Evolutionary conservation across 306 rosid species (phyloP).

Genomic region (Sphenostylis stenocarpa): DNA sequence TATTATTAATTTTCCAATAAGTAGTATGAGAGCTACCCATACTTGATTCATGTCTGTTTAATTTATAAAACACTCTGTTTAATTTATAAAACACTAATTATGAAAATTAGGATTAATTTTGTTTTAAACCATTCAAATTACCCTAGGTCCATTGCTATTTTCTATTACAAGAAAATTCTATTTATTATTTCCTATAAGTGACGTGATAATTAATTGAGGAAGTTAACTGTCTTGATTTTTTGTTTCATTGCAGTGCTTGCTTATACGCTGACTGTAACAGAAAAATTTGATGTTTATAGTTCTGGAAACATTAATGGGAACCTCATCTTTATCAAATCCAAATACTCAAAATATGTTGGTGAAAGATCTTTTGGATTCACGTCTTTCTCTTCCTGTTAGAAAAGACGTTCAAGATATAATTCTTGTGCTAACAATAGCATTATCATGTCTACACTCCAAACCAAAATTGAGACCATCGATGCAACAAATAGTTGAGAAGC

Average conservation of each 20-base stretch:
- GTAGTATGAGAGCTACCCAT: too few relatives aligned
- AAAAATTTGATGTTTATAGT: conserved; percentile 15
- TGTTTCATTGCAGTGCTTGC: background rate
- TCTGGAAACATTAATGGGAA: conserved; percentile 9
- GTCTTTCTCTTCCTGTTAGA: background rate
- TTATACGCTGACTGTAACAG: background rate
- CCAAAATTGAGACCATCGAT: background rate
- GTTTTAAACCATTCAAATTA: too few relatives aligned
- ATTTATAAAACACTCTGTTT: too few relatives aligned
- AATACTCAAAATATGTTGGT: background rate
- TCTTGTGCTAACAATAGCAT: background rate
- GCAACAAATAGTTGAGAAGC: background rate
- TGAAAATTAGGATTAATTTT: too few relatives aligned
- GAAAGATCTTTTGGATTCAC: background rate
- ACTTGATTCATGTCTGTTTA: too few relatives aligned
- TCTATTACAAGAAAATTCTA: background rate
- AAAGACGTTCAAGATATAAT: background rate
- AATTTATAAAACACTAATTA: too few relatives aligned
- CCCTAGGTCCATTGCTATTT: background rate
- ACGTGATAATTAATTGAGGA: background rate
- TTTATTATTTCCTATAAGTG: background rate
- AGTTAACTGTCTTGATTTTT: background rate
- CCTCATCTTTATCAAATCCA: background rate
- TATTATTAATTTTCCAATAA: too few relatives aligned
- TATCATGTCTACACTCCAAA: background rate